Percentiles rank a stretch among this genome's conserved stretches.
These are phyloP conservation scores for Aspergillus chevalieri DNA, from an alignment of 2,329 filamentous ascomycete genomes.

Conservation along the genomic window DNA sequence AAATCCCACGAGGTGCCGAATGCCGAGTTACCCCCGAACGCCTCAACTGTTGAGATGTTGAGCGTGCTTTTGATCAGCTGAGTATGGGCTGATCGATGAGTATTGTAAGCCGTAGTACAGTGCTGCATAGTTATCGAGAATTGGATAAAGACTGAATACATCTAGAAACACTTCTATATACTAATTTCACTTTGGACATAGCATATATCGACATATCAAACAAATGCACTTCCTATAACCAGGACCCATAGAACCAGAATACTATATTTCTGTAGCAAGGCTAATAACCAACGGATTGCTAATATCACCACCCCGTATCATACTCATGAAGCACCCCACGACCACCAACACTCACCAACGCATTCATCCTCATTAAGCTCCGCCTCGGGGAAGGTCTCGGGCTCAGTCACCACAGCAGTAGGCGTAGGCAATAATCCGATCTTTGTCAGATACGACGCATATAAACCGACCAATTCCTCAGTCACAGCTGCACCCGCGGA, in stretches of 20 bases:
- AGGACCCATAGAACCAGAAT: conserved; percentile 1
- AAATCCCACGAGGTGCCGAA: not conserved
- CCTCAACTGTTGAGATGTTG: too few relatives aligned
- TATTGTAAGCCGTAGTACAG: too few relatives aligned
- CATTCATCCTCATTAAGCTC: conserved; percentile 41
- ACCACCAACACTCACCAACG: conserved; percentile 49
- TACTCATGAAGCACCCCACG: conserved; percentile 34
- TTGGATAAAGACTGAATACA: too few relatives aligned
- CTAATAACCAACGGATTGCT: not conserved
- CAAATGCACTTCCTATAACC: not conserved
- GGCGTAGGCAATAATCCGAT: conserved; percentile 55
- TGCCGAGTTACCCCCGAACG: not conserved
- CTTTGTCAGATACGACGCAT: conserved; percentile 57
- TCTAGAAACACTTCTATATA: not conserved
- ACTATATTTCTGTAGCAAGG: not conserved
- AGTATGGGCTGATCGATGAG: too few relatives aligned
- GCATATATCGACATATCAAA: not conserved
- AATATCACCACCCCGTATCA: conserved; percentile 9
- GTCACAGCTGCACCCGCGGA: conserved; percentile 53
- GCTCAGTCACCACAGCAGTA: conserved; percentile 12
- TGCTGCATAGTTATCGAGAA: too few relatives aligned
- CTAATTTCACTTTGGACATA: not conserved
- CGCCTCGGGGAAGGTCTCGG: conserved; percentile 38
- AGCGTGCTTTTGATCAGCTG: too few relatives aligned
- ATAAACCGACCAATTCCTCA: conserved; percentile 57